A percentile compares a stretch with the other conserved stretches of the same genome.
Evolutionary conservation across 116 monocot genomes (phyloP).

Genomic region (Papilionanthe hybrid): DNA sequence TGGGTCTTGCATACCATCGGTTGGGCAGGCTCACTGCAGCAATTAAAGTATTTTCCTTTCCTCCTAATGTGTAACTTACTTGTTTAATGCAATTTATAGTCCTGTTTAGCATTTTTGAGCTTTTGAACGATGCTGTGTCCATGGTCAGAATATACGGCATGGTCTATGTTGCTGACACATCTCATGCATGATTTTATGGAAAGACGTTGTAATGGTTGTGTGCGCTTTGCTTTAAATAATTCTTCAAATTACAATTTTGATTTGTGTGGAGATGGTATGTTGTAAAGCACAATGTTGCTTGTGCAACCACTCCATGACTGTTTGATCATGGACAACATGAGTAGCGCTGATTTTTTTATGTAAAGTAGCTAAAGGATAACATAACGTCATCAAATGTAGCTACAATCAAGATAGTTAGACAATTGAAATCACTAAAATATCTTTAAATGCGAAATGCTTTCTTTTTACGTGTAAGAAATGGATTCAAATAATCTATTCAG

Average conservation of each 20-base stretch:
- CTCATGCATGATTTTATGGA: background rate
- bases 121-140: background rate
- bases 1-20: constrained; percentile 82
- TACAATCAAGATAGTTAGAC: background rate
- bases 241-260: background rate
- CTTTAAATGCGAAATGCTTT: background rate
- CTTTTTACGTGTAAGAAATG: too few species aligned
- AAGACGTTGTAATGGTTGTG: background rate
- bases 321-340: background rate
- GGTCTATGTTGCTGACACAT: background rate
- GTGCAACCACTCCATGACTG: background rate
- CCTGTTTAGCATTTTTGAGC: background rate
- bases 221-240: background rate
- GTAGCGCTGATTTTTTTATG: background rate
- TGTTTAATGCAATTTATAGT: background rate
- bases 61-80: background rate
- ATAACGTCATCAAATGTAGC: background rate
- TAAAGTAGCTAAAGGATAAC: background rate
- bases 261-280: background rate
- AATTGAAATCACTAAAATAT: background rate
- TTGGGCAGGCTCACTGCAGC: constrained; percentile 95
- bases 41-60: constrained; percentile 57
- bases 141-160: background rate
- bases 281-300: background rate
- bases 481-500: too few species aligned